phyloP scores from a whole-genome alignment of 1,284 basidiomycete species.

The Ganoderma resinaceum region DNA sequence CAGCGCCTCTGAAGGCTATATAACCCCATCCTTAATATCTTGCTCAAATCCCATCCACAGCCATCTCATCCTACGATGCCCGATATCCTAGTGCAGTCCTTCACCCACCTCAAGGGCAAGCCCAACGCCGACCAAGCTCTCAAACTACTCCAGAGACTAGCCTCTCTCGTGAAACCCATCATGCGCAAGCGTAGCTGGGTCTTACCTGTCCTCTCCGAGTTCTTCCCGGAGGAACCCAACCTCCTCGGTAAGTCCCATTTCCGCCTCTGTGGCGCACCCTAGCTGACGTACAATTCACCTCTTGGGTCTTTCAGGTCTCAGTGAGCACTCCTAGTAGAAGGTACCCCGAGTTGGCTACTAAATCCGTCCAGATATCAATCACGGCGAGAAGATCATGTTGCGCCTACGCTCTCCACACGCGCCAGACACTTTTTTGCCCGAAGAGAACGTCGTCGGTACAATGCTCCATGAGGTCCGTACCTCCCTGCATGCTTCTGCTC shows the following conservation, averaged over 20 bases:
- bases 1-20: slow-evolving; percentile 3
- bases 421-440: slow-evolving; percentile 77
- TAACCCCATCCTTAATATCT: background rate
- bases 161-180: slow-evolving; percentile 87
- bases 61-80: slow-evolving; percentile 40
- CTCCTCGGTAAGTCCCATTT: slow-evolving; percentile 68
- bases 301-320: slow-evolving; percentile 44
- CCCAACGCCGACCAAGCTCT: slow-evolving; percentile 69
- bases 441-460: slow-evolving; percentile 75
- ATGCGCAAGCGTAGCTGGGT: slow-evolving; percentile 86
- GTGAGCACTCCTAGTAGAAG: slow-evolving; percentile 33
- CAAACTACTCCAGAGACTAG: slow-evolving; percentile 72
- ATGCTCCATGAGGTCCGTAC: slow-evolving; percentile 85
- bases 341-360: background rate
- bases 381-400: slow-evolving; percentile 81
- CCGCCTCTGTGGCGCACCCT: background rate
- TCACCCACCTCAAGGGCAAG: slow-evolving; percentile 70
- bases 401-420: slow-evolving; percentile 75
- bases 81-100: slow-evolving; percentile 64
- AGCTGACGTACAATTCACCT: background rate
- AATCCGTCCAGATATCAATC: slow-evolving; percentile 69
- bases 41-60: background rate
- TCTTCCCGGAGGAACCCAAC: slow-evolving; percentile 79
- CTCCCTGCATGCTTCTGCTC: background rate
- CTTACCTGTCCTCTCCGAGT: slow-evolving; percentile 84